A percentile compares a stretch with the other conserved stretches of the same genome.
Evolutionary conservation across 768 basidiomycete genomes (phyloP).

Genomic region (Kwoniella europaea): DNA sequence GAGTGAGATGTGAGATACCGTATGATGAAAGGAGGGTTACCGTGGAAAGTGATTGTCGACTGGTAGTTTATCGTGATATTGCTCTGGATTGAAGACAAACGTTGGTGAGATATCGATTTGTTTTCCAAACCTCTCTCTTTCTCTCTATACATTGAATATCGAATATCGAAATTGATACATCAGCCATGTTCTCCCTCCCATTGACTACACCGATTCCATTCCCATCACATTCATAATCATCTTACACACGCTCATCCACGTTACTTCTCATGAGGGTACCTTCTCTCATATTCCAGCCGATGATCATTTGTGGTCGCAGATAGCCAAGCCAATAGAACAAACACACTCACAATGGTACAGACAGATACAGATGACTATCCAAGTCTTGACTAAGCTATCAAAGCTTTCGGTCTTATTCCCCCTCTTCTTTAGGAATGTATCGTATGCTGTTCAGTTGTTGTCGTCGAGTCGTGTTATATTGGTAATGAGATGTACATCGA

Average conservation of each 20-base stretch:
- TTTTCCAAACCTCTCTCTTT: too few species aligned
- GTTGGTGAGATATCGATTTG: too few species aligned
- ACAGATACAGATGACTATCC: not conserved
- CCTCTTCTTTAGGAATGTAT: not conserved
- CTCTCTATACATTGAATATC: too few species aligned
- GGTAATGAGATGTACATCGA: not conserved
- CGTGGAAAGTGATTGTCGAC: too few species aligned
- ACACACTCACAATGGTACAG: not conserved
- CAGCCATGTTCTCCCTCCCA: too few species aligned
- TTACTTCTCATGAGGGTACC: too few species aligned
- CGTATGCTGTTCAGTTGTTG: not conserved
- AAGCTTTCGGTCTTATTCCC: not conserved
- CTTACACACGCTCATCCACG: too few species aligned
- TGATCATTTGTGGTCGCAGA: not conserved
- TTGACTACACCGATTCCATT: too few species aligned
- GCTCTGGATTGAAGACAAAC: too few species aligned
- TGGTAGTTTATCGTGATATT: not conserved
- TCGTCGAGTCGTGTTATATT: not conserved
- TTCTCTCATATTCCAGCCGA: too few species aligned
- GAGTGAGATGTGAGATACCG: not conserved
- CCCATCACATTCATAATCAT: too few species aligned
- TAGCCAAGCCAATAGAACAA: not conserved
- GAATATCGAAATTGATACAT: too few species aligned
- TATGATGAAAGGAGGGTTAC: constrained; percentile 7
- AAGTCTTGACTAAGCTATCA: not conserved